A percentile compares a stretch with the other conserved stretches of the same genome.
Evolutionary conservation across 257 asterid species (phyloP).

Genomic region (Nemophila menziesii): DNA sequence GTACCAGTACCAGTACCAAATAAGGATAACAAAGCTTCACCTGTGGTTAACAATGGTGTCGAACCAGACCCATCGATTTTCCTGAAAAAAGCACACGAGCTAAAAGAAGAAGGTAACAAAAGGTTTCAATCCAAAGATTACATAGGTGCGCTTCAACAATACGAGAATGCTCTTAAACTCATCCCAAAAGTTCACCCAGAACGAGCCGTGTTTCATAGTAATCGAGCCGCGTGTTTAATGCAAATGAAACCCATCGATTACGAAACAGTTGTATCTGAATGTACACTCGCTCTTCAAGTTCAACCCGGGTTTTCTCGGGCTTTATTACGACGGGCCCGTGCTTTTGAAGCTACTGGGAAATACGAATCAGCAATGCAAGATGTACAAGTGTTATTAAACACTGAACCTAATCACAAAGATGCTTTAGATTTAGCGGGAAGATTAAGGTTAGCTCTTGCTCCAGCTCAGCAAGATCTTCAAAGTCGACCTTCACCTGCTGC

Average conservation of each 20-base stretch:
- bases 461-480: conserved; percentile 87
- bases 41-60: conserved; percentile 53
- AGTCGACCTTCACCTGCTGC: conserved; percentile 99
- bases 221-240: conserved; percentile 94
- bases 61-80: conserved; percentile 47
- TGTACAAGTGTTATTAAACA: conserved; percentile 47
- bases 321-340: conserved; percentile 81
- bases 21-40: conserved; percentile 24
- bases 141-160: conserved; percentile 64
- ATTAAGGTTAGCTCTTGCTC: conserved; percentile 53
- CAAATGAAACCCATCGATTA: conserved; percentile 88
- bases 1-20: conserved; percentile 20
- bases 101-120: conserved; percentile 88
- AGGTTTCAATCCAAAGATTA: conserved; percentile 75
- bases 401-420: conserved; percentile 58
- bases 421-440: conserved; percentile 67
- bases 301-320: conserved; percentile 66
- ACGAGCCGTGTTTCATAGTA: conserved; percentile 88
- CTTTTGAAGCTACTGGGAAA: conserved; percentile 71
- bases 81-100: conserved; percentile 75
- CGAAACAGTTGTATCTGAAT: conserved; percentile 74
- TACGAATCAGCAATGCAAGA: conserved; percentile 77
- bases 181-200: conserved; percentile 73
- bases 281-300: conserved; percentile 64
- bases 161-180: conserved; percentile 72